Base-by-base conservation (phyloP, 176 grass and related monocot genomes). In the Saccharum officinarum region DNA sequence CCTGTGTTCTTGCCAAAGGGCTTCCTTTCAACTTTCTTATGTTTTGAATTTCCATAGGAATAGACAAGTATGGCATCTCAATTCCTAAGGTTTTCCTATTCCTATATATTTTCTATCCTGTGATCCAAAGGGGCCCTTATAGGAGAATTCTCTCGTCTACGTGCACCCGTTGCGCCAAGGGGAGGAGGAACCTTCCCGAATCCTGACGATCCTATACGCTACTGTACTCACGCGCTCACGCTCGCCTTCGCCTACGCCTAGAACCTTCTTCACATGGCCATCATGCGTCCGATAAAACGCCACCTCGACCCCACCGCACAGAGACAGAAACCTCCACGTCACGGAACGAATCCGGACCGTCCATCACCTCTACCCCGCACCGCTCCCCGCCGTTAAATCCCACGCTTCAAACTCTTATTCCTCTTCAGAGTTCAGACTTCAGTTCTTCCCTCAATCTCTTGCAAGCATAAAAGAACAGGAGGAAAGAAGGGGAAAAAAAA, bases 261-360 rank as follows among this genome's bases (percentile, higher is more conserved):
- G n/a, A n/a, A n/a, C 1, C 84, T 90, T 90, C 88, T 18, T 28
- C 28, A 6, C 69, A 57, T 39, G 74, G 10, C 57, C 20, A 22
- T 18, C 72, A 33, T 14, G 45, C 80, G 68, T 30, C 28, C 57
- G 67, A 84, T 60, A 79, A 67, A 82, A 3, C 6, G 22, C 34
- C 22, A 20, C 22, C 7, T 30, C 36, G 41, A 41, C 23, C 88
- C 78, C 83, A 73, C 36, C 7, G 7, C 18, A 4, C 45, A 80
- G 67, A 8, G 60, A n/a, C 36, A 71, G 73, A 38, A 22, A 36
- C 75, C 67, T 57, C 87, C 75, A 78, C 55, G n/a, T 62, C 80
- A 67, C 45, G 73, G 12, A 39, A 38, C 73, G 73, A 25, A 90
- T 90, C 83, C 20, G 10, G 73, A n/a, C 84, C 84, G 88, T 90